Percentiles rank a stretch among this genome's conserved stretches.
These are phyloP conservation scores for Epichloe aotearoae DNA, from an alignment of 2,329 filamentous ascomycete species.

Conservation along the genomic window DNA sequence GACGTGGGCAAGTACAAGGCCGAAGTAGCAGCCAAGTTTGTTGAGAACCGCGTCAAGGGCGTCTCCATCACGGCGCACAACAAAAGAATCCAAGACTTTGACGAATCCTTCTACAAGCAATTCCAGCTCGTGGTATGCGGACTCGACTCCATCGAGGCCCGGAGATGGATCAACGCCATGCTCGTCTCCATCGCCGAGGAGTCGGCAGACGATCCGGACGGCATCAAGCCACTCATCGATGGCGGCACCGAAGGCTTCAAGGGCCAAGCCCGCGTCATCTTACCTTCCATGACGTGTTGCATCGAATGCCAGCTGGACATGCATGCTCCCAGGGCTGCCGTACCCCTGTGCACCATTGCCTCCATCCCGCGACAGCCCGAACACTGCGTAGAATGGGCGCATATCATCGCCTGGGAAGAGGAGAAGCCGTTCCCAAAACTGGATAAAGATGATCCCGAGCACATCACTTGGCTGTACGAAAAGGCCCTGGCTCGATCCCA, in stretches of 20 bases:
- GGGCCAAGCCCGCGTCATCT: slow-evolving; percentile 82
- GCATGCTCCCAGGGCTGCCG: slow-evolving; percentile 93
- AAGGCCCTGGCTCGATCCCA: slow-evolving; percentile 68
- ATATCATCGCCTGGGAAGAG: slow-evolving; percentile 93
- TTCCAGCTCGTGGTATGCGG: slow-evolving; percentile 92
- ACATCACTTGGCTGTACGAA: slow-evolving; percentile 92
- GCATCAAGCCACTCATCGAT: slow-evolving; percentile 85
- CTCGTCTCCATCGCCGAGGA: slow-evolving; percentile 81
- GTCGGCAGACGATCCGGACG: slow-evolving; percentile 55
- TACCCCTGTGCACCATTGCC: slow-evolving; percentile 90
- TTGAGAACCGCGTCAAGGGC: slow-evolving; percentile 77
- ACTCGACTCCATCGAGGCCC: slow-evolving; percentile 89
- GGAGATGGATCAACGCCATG: slow-evolving; percentile 97
- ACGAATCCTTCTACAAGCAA: slow-evolving; percentile 92
- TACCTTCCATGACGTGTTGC: slow-evolving; percentile 86
- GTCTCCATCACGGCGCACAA: slow-evolving; percentile 92
- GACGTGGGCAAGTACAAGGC: slow-evolving; percentile 94
- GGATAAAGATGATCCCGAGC: slow-evolving; percentile 91
- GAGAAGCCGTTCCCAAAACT: slow-evolving; percentile 71
- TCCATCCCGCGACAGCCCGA: slow-evolving; percentile 94
- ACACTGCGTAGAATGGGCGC: slow-evolving; percentile 97
- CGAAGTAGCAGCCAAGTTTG: slow-evolving; percentile 81
- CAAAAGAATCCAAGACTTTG: slow-evolving; percentile 91
- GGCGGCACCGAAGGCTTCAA: slow-evolving; percentile 98
- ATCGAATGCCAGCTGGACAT: slow-evolving; percentile 98